Evolutionary conservation across 2,329 filamentous ascomycete species (phyloP).

Genomic region (Fusarium equiseti): DNA sequence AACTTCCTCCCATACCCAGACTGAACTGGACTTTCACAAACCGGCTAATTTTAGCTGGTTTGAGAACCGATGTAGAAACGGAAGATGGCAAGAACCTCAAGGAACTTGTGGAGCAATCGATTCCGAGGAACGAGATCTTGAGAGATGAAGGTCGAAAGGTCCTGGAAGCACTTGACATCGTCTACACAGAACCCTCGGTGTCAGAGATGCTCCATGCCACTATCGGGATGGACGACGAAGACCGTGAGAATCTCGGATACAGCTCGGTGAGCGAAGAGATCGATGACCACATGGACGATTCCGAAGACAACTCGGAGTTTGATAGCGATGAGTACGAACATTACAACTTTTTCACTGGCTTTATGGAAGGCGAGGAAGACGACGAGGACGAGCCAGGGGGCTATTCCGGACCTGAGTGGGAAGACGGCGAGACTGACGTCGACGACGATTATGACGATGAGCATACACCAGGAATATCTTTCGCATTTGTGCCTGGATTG

Average conservation of each 20-base stretch:
- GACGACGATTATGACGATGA: slow-evolving; percentile 41
- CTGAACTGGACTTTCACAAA: slow-evolving; percentile 46
- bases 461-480: slow-evolving; percentile 29
- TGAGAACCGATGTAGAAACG: slow-evolving; percentile 44
- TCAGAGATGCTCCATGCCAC: slow-evolving; percentile 9
- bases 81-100: slow-evolving; percentile 38
- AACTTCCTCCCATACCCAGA: slow-evolving; percentile 21
- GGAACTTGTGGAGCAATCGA: slow-evolving; percentile 39
- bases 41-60: slow-evolving; percentile 40
- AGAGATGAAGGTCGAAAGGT: slow-evolving; percentile 42
- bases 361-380: slow-evolving; percentile 26
- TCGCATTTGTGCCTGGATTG: slow-evolving; percentile 40
- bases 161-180: slow-evolving; percentile 43
- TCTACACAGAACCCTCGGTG: slow-evolving; percentile 37
- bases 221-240: not conserved
- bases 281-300: slow-evolving; percentile 31
- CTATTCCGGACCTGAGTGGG: slow-evolving; percentile 22
- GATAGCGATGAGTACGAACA: slow-evolving; percentile 28
- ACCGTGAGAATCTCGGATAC: slow-evolving; percentile 25
- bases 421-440: slow-evolving; percentile 24
- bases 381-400: slow-evolving; percentile 14
- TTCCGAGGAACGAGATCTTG: slow-evolving; percentile 37
- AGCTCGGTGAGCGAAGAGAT: slow-evolving; percentile 35
- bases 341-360: slow-evolving; percentile 17
- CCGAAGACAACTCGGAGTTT: slow-evolving; percentile 25